A percentile compares a stretch with the other conserved stretches of the same genome.
These are phyloP conservation scores for Penicillium decumbens DNA, from an alignment of 2,329 filamentous ascomycete species.

Conservation along the genomic window DNA sequence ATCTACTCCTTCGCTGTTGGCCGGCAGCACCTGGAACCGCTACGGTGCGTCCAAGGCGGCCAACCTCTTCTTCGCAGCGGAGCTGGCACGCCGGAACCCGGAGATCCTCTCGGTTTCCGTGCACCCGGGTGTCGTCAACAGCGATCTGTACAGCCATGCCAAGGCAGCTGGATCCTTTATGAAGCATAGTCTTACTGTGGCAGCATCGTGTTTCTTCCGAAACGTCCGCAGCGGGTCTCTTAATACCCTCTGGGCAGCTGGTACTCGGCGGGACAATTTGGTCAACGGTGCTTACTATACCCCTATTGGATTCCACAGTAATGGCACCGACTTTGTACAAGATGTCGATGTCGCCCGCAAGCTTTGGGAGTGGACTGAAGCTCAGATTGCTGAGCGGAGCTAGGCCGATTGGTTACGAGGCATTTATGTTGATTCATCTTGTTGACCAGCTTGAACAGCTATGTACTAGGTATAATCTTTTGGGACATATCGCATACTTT, in stretches of 20 bases:
- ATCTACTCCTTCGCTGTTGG: constrained; percentile 34
- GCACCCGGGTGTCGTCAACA: constrained; percentile 48
- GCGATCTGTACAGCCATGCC: constrained; percentile 37
- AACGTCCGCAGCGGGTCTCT: constrained; percentile 34
- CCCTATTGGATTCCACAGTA: constrained; percentile 36
- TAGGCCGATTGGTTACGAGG: background rate
- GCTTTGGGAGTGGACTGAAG: constrained; percentile 46
- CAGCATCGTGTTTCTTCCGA: constrained; percentile 28
- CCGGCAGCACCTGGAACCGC: constrained; percentile 40
- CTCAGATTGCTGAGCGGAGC: constrained; percentile 24
- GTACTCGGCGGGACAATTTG: constrained; percentile 29
- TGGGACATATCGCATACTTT: background rate
- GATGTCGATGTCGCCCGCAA: constrained; percentile 31
- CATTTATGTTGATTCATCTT: background rate
- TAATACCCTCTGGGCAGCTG: constrained; percentile 43
- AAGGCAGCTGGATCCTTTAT: constrained; percentile 24
- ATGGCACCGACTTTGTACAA: constrained; percentile 27
- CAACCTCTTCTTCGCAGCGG: constrained; percentile 44
- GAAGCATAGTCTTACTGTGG: constrained; percentile 17
- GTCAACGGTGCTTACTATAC: constrained; percentile 42
- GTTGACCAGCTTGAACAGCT: background rate
- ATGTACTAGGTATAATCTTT: background rate
- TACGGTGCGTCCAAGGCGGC: constrained; percentile 52
- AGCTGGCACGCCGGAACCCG: constrained; percentile 39
- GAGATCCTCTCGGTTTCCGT: constrained; percentile 41